These are phyloP conservation scores for Tylopilus balloui DNA, from an alignment of 768 basidiomycete genomes.

Conservation along the genomic window DNA sequence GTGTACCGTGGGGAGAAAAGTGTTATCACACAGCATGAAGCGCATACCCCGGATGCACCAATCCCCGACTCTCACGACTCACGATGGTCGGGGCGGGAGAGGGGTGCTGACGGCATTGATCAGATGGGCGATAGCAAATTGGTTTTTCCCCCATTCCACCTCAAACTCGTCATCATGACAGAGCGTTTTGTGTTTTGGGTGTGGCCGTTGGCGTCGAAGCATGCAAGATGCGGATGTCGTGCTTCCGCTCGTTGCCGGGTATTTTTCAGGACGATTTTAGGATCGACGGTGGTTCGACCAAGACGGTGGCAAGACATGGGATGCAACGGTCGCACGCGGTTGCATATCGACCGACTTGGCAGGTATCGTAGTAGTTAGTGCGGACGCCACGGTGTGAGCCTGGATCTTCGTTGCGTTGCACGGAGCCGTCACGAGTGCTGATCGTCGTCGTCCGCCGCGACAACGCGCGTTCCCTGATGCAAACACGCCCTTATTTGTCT, in stretches of 20 bases:
- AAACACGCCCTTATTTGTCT: neutral
- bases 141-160: neutral
- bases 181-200: neutral
- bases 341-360: neutral
- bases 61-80: conserved; percentile 5
- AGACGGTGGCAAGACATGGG: too few species aligned
- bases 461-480: neutral
- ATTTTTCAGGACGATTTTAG: neutral
- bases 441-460: conserved; percentile 1
- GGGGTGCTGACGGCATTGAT: neutral
- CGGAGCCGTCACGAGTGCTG: neutral
- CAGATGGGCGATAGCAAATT: neutral
- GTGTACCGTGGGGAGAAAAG: conserved; percentile 17
- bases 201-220: neutral
- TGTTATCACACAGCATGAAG: neutral
- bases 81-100: conserved; percentile 1
- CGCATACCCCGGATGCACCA: neutral
- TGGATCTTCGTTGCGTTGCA: neutral
- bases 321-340: neutral
- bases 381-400: neutral
- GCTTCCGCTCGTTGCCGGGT: neutral
- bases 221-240: neutral
- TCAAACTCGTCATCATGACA: too few species aligned
- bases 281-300: neutral
- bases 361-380: neutral